Evolutionary conservation across 1,284 basidiomycete genomes (phyloP).

Genomic region (Tilletia indica): DNA sequence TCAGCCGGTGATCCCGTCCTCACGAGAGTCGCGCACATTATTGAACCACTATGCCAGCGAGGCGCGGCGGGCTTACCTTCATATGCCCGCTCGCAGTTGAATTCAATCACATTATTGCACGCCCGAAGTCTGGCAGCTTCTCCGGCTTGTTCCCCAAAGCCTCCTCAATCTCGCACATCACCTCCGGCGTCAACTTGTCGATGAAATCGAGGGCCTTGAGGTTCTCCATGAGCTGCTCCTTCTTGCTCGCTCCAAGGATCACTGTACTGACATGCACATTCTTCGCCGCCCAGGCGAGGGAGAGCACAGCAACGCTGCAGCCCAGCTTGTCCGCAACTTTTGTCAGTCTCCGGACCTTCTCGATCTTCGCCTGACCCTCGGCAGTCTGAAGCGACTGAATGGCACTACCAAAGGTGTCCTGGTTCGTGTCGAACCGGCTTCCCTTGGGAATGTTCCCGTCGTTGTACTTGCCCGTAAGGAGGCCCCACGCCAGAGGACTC

Average conservation of each 20-base stretch:
- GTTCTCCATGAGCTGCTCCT: conserved; percentile 68
- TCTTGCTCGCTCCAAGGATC: conserved; percentile 63
- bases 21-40: no score
- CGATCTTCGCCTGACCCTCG: conserved; percentile 67
- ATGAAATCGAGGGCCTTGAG: conserved; percentile 62
- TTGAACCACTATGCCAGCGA: no score
- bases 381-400: conserved; percentile 55
- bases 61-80: no score
- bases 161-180: conserved; percentile 41
- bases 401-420: conserved; percentile 59
- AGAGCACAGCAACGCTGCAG: conserved; percentile 66
- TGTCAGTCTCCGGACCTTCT: conserved; percentile 65
- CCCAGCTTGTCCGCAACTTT: conserved; percentile 64
- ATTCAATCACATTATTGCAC: background rate
- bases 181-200: conserved; percentile 42
- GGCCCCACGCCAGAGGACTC: conserved; percentile 70
- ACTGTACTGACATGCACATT: conserved; percentile 66
- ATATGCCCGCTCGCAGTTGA: no score
- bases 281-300: conserved; percentile 73
- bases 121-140: conserved; percentile 26
- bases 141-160: conserved; percentile 41
- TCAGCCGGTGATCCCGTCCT: no score
- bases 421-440: conserved; percentile 63
- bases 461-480: conserved; percentile 55
- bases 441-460: conserved; percentile 58